Base-by-base conservation (phyloP, 805 yeast genomes). In the Ogataea ganodermae region DNA sequence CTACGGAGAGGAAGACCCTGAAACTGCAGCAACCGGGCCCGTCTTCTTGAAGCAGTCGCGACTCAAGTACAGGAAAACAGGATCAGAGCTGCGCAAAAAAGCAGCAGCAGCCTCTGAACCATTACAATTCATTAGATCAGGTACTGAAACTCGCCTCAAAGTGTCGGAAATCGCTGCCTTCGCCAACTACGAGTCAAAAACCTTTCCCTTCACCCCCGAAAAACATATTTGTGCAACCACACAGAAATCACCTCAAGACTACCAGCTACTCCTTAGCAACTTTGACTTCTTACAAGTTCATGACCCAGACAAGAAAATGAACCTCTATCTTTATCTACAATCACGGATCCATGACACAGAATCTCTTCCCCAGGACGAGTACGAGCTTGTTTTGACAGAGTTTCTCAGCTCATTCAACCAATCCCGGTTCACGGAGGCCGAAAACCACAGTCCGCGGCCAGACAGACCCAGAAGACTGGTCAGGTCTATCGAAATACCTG, bases 241-340 rank as follows among this genome's bases (percentile, higher is more conserved):
- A 13, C 24, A 27, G 6, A 20, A 30, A 16, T 21, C 46, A 6
- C 9, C 26, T 6, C 44, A 41, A n/a, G 59, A 55, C 23, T 53
- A 48, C 35, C 49, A 47, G 24, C 26, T 53, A 13, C 18, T 51
- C 7, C 35, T 53, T 8, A 38, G 45, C 28, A 53, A 57, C 35
- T 46, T 49, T 23, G 37, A 37, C 24, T 53, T 42, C 27, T 14
- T 57, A 1, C 45, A 49, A n/a, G 12, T 48, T 9, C 20, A 32
- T 3, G 49, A 47, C 9, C 37, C 38, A 6, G 50, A 46, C 12
- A 18, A 32, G 12, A 48, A 47, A 35, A 23, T 51, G 16, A 54
- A 46, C n/a, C 45, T 52, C 9, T 57, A 57, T 35, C 20, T 55
- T 40, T 57, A 54, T 46, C 12, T 57, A 5, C 59, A 57, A 41